Evolutionary conservation across 106 monocot genomes (phyloP), one percentile per base, ranked within the genome.

Genomic region (Dendrobium nobile): DNA sequence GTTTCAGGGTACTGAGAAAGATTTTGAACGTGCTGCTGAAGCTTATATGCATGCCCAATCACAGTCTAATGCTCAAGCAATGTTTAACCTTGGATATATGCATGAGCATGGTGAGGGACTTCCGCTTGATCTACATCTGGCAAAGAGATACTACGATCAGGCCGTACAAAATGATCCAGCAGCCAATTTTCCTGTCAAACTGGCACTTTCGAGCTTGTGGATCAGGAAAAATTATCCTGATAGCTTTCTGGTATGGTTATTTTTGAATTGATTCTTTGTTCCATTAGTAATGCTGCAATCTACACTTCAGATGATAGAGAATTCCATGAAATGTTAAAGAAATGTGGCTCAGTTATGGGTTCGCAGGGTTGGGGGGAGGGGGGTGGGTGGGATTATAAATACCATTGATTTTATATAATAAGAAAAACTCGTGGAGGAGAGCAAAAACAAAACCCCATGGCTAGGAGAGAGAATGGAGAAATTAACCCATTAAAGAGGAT

Each of bases 31-130:
- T 77, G 98, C 95, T 44, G 98, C 95, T 45, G 98, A 98, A 81
- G 98, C 98, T 28, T 98, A 98, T 75, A 86, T 87, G 81, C 98
- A 93, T 86, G 98, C 95, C 3, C 85, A 82, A 48, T 93, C 92
- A 67, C 98, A 98, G 76, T 80, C 87, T 33, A 95, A 95, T 85
- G 89, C 98, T 82, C 98, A 98, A 77, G 95, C 98, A 26, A 95
- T 95, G 92, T 98, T 98, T 81, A 98, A 98, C 78, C 91, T 98
- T 67, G 98, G 95, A 37, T 98, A 92, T 84, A 98, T 98, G 98
- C 95, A 98, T 84, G 98, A 98, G 78, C 98, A 95, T 80, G 98
- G 95, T 4, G 87, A 89, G 54, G 98, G 98, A 11, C 98, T 92
- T 84, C 98, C 98, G 19, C 84, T 88, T 75, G 98, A 98, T 84